Percentiles rank a stretch among this genome's conserved stretches.
phyloP scores from a whole-genome alignment of 768 basidiomycete genomes.

The Macrolepiota fuliginosa region DNA sequence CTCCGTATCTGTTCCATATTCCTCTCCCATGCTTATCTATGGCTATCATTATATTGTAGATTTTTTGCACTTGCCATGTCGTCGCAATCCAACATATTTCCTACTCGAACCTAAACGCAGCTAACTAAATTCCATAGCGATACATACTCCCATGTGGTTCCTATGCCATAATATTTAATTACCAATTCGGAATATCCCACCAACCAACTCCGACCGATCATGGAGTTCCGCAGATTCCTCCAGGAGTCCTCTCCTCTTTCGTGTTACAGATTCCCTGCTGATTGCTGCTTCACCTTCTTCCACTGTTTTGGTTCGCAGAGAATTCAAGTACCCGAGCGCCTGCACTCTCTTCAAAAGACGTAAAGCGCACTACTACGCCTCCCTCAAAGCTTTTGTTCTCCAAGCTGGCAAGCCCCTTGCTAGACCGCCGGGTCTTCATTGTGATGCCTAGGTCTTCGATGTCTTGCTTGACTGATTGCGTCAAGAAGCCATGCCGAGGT shows the following conservation, averaged over 20 bases:
- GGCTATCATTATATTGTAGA: not conserved
- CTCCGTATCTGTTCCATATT: not conserved
- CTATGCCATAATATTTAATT: too few species aligned
- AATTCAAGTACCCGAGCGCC: not conserved
- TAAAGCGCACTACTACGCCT: not conserved
- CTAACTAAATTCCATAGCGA: not conserved
- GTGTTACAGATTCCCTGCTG: not conserved
- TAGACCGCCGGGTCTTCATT: too few species aligned
- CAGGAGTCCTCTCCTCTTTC: not conserved
- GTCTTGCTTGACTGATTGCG: too few species aligned
- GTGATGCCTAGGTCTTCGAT: too few species aligned
- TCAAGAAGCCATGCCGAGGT: too few species aligned
- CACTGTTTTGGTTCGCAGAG: not conserved
- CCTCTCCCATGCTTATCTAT: not conserved
- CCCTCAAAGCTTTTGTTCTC: too few species aligned
- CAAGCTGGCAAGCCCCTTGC: too few species aligned
- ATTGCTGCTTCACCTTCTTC: not conserved
- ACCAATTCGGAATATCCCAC: too few species aligned
- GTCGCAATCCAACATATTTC: not conserved
- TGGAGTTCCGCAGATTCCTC: too few species aligned
- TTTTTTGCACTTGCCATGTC: not conserved
- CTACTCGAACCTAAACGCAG: not conserved
- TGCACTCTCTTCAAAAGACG: not conserved
- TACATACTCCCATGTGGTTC: too few species aligned
- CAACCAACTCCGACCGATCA: too few species aligned